Percentiles rank a stretch among this genome's conserved stretches.
phyloP scores from a whole-genome alignment of 2,329 filamentous ascomycete genomes.

The Fusarium concolor region DNA sequence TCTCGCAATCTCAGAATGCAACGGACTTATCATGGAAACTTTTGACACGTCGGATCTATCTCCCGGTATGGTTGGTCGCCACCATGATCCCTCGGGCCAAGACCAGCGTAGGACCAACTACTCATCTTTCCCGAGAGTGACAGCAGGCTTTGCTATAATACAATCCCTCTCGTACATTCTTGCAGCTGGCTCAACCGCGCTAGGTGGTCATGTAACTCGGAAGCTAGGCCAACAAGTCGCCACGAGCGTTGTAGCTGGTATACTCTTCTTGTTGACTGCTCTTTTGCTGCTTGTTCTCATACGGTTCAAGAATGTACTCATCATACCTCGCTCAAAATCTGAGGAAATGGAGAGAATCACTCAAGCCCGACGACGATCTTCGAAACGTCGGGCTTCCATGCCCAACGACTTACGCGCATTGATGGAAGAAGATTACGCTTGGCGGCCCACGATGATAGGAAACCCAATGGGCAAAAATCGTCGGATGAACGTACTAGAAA shows the following conservation, averaged over 20 bases:
- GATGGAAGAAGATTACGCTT: slow-evolving; percentile 67
- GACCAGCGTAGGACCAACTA: slow-evolving; percentile 71
- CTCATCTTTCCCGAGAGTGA: slow-evolving; percentile 79
- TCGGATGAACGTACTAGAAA: slow-evolving; percentile 77
- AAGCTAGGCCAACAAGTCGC: slow-evolving; percentile 74
- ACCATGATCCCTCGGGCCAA: slow-evolving; percentile 55
- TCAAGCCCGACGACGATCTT: slow-evolving; percentile 61
- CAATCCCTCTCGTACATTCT: slow-evolving; percentile 77
- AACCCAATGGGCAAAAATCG: slow-evolving; percentile 76
- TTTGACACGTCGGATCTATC: slow-evolving; percentile 85
- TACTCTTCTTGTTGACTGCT: slow-evolving; percentile 73
- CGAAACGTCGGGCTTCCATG: slow-evolving; percentile 58
- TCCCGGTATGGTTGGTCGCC: slow-evolving; percentile 72
- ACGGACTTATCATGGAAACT: slow-evolving; percentile 82
- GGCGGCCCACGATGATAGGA: slow-evolving; percentile 77
- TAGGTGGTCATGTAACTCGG: slow-evolving; percentile 75
- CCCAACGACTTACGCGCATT: slow-evolving; percentile 53
- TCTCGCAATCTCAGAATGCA: slow-evolving; percentile 80
- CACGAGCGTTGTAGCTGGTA: slow-evolving; percentile 75
- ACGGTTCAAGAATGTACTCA: slow-evolving; percentile 74
- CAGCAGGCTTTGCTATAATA: slow-evolving; percentile 76
- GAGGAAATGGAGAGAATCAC: slow-evolving; percentile 66
- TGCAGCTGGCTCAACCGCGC: slow-evolving; percentile 74
- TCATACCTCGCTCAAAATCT: slow-evolving; percentile 72
- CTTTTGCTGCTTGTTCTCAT: slow-evolving; percentile 71